Conservation (phyloP, 768 basidiomycete genomes). For the Mycena polygramma region DNA sequence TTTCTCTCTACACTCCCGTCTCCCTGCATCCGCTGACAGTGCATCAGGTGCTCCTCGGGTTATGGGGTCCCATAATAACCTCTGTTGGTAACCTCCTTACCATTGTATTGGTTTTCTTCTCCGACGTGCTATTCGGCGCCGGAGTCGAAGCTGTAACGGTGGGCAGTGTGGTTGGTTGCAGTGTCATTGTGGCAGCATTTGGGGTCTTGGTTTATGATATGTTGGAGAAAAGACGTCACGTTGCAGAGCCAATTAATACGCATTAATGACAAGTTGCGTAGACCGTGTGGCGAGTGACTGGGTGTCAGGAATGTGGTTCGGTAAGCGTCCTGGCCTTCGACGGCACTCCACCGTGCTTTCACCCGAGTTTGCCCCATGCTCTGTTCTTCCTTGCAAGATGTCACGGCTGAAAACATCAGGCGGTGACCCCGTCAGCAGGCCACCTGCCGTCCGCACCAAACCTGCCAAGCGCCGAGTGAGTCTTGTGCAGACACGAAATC, state of each 20-base stretch:
- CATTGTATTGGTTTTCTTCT: constrained; percentile 87
- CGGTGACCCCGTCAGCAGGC: no score
- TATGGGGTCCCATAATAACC: constrained; percentile 90
- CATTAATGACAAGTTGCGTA: neutral
- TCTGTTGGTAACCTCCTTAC: constrained; percentile 96
- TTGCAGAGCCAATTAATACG: constrained; percentile 1
- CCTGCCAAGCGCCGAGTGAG: no score
- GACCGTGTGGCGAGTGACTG: no score
- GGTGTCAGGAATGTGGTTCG: no score
- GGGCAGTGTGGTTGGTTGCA: constrained; percentile 83
- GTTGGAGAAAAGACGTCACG: constrained; percentile 50
- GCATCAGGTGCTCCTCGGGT: constrained; percentile 78
- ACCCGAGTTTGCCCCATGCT: no score
- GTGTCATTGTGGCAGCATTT: constrained; percentile 87
- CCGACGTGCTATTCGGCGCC: constrained; percentile 81
- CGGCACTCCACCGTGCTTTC: no score
- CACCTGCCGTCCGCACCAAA: no score
- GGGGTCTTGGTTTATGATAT: constrained; percentile 83
- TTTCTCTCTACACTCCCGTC: constrained; percentile 9
- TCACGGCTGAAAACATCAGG: no score
- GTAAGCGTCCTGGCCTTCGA: no score
- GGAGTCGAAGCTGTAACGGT: constrained; percentile 71
- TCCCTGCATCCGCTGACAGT: constrained; percentile 16
- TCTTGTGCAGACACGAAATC: no score
- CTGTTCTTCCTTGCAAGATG: no score